Evolutionary conservation across 805 yeast genomes (phyloP), one percentile per base, ranked within the genome.

Genomic region (Pichia insulana): DNA sequence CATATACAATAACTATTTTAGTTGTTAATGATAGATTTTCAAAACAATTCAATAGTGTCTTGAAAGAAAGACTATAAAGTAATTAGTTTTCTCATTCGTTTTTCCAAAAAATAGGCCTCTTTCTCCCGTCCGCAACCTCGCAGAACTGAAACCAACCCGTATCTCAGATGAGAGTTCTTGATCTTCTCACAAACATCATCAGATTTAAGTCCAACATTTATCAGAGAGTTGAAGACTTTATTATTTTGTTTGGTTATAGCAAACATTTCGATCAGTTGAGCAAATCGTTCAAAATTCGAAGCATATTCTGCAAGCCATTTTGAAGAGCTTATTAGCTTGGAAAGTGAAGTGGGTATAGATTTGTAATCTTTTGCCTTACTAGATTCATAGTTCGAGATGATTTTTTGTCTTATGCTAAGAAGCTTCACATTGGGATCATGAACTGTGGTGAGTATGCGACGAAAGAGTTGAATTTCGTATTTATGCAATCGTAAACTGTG

Each of bases 401-500:
- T 35, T 18, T 18, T 34, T 12, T 41, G 36, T 33, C 36, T 39
- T 13, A 42, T 37, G 18, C 40, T 42, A 3, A 37, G 1, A 7
- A 26, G 11, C 18, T 37, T 42, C 6, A 18, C 12, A n/a, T 41
- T 34, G 2, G 38, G 25, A 9, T 27, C 33, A 15, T 28, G 16
- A 19, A 30, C 18, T 10, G 38, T 18, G 5, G 37, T 27, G 7
- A 41, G 13, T 27, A n/a, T 46, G 34, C 31, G 48, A 46, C 40
- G 47, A 36, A 17, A 49, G 18, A 33, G 40, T 17, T 15, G 15
- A 9, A 42, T 34, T 16, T 47, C 52, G 8, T 45, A 37, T 2
- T 43, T 15, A 7, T 39, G 17, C 9, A 52, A 31, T 28, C 36
- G 35, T 17, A 46, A 41, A 13, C 41, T 43, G 43, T 48, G 48